Evolutionary conservation across 2,329 filamentous ascomycete genomes (phyloP), one percentile per base, ranked within the genome.

Genomic region (Aspergillus latus): DNA sequence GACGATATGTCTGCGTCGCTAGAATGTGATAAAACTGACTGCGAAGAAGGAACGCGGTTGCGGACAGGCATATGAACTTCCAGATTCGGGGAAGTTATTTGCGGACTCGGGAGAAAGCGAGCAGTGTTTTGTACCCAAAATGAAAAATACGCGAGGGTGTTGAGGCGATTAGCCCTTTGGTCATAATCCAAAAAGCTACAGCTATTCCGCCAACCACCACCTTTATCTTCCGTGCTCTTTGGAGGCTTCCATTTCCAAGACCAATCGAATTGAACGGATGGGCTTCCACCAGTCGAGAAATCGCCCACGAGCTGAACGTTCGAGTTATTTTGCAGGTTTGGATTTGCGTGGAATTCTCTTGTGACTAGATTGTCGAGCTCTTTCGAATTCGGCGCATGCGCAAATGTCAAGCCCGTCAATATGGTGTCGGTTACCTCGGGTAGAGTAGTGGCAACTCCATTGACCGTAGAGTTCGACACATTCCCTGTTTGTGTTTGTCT

Each of bases 121-220:
- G 67, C 59, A 46, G 71, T 68, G 87, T 89, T 93, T 65, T 93
- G 84, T 57, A 97, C 92, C 88, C 91, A 99, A 72, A 96, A 97
- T 4, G 90, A 92, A 76, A 99, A 97, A 70, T 87, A 92, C 11
- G 90, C 92, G 52, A 99, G 82, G 3, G 92, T 93, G 65, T 95
- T 86, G 58, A 99, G 77, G 61, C 88, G 85, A 75, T 99, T 94
- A 34, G 92, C 91, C 64, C 93, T 86, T 69, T 94, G 89, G 74
- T 99, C 92, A 70, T 99, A 99, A 74, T 99, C 94, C 65, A 97
- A 88, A 75, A 99, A 97, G 72, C 91, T 97, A 80, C 94, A 97
- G 66, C 88, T 89, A 70, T 95, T 97, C 69, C 91, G 89, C 93
- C 94, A 99, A 45, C 94, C 94, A 56, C 92, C 91, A 32, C 89